Evolutionary conservation across 192 early-diverging fungal genomes (phyloP).

Genomic region (Geranomyces variabilis): DNA sequence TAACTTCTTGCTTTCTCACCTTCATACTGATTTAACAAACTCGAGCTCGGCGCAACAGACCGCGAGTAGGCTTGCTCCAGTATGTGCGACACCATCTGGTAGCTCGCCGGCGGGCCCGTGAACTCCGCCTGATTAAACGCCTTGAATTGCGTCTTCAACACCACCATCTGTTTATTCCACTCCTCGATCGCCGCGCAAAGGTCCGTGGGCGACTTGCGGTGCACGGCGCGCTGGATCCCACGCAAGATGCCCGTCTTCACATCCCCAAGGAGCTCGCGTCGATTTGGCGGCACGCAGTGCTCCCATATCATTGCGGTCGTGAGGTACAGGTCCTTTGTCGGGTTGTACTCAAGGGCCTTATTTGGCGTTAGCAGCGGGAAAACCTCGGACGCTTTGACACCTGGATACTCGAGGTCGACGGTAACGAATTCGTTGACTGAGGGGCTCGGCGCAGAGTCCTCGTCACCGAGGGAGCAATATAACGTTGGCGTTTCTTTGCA

Average conservation of each 20-base stretch:
- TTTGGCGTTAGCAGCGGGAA: conserved; percentile 37
- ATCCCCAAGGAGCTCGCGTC: conserved; percentile 63
- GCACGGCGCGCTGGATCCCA: conserved; percentile 75
- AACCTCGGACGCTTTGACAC: conserved; percentile 34
- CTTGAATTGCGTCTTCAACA: conserved; percentile 46
- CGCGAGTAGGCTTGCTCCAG: conserved; percentile 89
- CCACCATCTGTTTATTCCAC: conserved; percentile 70
- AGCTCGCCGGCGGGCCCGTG: conserved; percentile 42
- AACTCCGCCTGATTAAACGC: conserved; percentile 40
- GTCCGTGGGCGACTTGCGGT: conserved; percentile 65
- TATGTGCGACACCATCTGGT: conserved; percentile 79
- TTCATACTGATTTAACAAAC: conserved; percentile 75
- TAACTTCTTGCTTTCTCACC: conserved; percentile 27
- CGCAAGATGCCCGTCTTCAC: conserved; percentile 70
- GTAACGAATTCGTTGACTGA: conserved; percentile 17
- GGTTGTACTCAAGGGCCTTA: conserved; percentile 74
- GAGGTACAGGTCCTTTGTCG: conserved; percentile 76
- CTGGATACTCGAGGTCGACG: conserved; percentile 49
- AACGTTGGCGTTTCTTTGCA: conserved; percentile 1
- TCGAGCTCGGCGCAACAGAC: conserved; percentile 77
- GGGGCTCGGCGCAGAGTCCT: not conserved
- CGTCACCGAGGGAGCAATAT: not conserved
- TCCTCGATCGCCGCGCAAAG: conserved; percentile 69
- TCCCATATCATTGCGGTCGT: conserved; percentile 72
- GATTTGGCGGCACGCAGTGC: conserved; percentile 54